Percentiles rank a stretch among this genome's conserved stretches.
phyloP scores from a whole-genome alignment of 352 stramenopile species.

The Thraustochytrium striatum region DNA sequence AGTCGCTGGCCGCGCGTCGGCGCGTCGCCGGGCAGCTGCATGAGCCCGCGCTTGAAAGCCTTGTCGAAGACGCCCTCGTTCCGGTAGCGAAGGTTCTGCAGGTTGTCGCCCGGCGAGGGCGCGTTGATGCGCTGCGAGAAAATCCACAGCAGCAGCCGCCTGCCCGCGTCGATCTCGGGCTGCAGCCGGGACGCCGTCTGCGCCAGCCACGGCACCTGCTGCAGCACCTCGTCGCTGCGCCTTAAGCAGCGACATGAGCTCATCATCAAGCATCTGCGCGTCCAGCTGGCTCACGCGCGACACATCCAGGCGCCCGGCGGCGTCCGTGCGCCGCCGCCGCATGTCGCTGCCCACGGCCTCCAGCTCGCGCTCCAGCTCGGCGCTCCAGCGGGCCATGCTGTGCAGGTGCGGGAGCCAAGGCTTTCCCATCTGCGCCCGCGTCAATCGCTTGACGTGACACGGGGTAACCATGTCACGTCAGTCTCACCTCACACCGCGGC shows the following conservation, averaged over 20 bases:
- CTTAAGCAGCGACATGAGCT: slow-evolving; percentile 36
- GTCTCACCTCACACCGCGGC: too few species aligned
- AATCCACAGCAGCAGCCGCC: neutral
- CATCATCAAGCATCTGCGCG: slow-evolving; percentile 32
- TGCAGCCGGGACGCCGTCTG: neutral
- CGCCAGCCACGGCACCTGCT: neutral
- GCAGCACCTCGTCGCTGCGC: too few species aligned
- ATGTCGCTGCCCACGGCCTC: neutral
- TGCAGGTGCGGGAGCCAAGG: too few species aligned
- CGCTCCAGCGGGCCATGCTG: too few species aligned
- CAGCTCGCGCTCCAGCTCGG: slow-evolving; percentile 32
- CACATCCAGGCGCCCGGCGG: slow-evolving; percentile 1
- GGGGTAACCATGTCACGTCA: too few species aligned
- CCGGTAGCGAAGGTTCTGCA: slow-evolving; percentile 1
- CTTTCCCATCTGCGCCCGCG: too few species aligned
- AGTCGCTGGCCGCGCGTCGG: slow-evolving; percentile 3
- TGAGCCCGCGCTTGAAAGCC: neutral
- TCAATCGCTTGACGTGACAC: too few species aligned
- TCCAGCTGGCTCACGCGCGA: slow-evolving; percentile 22
- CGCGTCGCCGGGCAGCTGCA: slow-evolving; percentile 23
- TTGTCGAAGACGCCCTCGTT: slow-evolving; percentile 34
- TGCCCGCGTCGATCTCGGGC: neutral
- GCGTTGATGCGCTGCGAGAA: neutral
- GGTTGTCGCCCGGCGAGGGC: neutral
- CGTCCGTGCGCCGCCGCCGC: neutral